Base-by-base conservation (phyloP, 225 moss, liverwort and hornwort species). In the Sphagnum contortum region DNA sequence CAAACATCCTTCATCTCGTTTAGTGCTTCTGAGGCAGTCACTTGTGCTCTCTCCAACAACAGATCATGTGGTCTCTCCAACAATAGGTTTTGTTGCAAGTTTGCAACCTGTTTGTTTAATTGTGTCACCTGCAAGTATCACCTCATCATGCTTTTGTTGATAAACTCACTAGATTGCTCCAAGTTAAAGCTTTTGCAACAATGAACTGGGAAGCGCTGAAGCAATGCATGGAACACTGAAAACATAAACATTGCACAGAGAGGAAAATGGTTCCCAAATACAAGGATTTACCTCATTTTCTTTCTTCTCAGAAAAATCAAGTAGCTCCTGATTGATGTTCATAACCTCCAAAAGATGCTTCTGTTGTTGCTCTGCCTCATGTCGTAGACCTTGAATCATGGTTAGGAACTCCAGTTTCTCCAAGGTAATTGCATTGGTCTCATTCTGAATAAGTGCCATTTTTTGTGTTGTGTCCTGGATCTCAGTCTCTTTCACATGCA, bases 111-210 rank as follows among this genome's bases (percentile, higher is more conserved):
- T 44, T 52, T 64, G 5, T 64, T 9, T 9, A 52, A 52, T 9
- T 52, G 6, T 52, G 52, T 52, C 52, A 52, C 52, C 52, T 52
- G 52, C 52, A 52, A 52, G 7, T 9, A 6, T 9, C 75, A 81
- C 85, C 85, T 85, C 81, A 54, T 73, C 74, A 60, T 85, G 81
- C 61, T 76, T 79, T 11, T 53, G 49, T 44, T 81, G 66, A 4
- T 78, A 72, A 58, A 78, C 29, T 29, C 29, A 29, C 29, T 29
- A 29, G 29, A 29, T 29, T 29, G 29, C 29, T 29, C 29, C 29
- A 29, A 29, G 29, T 29, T 29, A 29, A 29, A 29, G 29, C 29
- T 29, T 29, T 29, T 29, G 29, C 29, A 29, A 29, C 29, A 29
- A 29, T 29, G 29, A 29, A 29, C 29, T 29, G 29, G 29, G 29